Conservation (phyloP, 2,329 filamentous ascomycete species). For the Penicillium sp. region DNA sequence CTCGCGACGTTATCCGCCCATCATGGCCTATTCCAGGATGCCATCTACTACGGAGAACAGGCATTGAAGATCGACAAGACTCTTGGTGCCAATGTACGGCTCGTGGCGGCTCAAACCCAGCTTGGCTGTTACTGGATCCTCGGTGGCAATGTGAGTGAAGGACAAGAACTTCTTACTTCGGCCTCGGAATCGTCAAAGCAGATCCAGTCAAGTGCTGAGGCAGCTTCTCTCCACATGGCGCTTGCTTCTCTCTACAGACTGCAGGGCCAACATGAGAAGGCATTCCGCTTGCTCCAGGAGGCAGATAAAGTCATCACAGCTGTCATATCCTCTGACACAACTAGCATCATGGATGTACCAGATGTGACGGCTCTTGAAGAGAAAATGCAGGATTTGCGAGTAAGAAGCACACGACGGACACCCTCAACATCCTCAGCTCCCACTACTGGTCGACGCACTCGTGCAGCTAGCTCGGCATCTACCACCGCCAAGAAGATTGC, state of each 20-base stretch:
- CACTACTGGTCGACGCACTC: constrained; percentile 26
- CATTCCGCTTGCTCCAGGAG: constrained; percentile 47
- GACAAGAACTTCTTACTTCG: constrained; percentile 53
- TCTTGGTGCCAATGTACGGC: constrained; percentile 57
- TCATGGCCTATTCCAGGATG: constrained; percentile 81
- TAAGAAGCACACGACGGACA: constrained; percentile 28
- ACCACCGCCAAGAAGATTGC: constrained; percentile 21
- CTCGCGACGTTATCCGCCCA: constrained; percentile 75
- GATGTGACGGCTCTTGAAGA: constrained; percentile 37
- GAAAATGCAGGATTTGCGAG: constrained; percentile 40
- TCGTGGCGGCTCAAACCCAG: constrained; percentile 45
- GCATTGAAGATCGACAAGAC: constrained; percentile 69
- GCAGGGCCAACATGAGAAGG: constrained; percentile 46
- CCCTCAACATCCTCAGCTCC: constrained; percentile 22
- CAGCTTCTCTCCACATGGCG: constrained; percentile 47
- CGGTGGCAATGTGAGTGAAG: constrained; percentile 48
- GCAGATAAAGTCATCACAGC: constrained; percentile 44
- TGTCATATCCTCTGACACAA: constrained; percentile 35
- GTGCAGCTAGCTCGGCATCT: constrained; percentile 24
- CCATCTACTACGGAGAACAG: constrained; percentile 80
- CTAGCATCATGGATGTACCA: constrained; percentile 26
- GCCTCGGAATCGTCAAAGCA: constrained; percentile 52
- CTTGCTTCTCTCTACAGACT: constrained; percentile 45
- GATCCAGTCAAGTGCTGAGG: constrained; percentile 48
- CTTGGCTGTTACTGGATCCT: constrained; percentile 47